Evolutionary conservation across 2,329 filamentous ascomycete genomes (phyloP).

Genomic region (Taxawa tesnikishii): DNA sequence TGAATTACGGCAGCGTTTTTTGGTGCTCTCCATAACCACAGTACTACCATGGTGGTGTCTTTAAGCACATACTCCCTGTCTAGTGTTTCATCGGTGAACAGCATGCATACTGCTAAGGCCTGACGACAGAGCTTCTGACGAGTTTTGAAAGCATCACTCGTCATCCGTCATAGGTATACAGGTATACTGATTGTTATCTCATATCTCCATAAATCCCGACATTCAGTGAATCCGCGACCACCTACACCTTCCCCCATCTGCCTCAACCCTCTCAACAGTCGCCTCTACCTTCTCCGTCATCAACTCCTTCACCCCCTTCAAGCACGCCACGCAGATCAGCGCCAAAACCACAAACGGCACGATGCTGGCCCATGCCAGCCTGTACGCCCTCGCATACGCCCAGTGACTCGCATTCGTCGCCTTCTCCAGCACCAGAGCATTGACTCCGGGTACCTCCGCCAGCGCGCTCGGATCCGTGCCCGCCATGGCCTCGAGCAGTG

Average conservation of each 20-base stretch:
- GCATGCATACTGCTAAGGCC: no score
- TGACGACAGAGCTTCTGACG: no score
- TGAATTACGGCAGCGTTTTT: no score
- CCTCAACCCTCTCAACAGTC: conserved; percentile 28
- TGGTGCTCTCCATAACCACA: no score
- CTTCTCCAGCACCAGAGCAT: conserved; percentile 23
- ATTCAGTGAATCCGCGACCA: no score
- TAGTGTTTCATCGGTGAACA: no score
- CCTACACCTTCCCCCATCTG: conserved; percentile 1
- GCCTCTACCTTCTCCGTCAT: conserved; percentile 45
- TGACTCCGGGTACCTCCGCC: conserved; percentile 24
- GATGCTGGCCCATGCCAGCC: conserved; percentile 37
- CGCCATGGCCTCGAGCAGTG: conserved; percentile 27
- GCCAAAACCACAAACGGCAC: conserved; percentile 41
- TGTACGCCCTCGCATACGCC: conserved; percentile 36
- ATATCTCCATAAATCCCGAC: no score
- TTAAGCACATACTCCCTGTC: no score
- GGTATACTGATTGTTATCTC: no score
- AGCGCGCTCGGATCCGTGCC: conserved; percentile 19
- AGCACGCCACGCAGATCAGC: conserved; percentile 28
- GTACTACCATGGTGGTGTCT: no score
- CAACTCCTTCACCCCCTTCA: conserved; percentile 37
- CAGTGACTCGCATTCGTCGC: conserved; percentile 28
- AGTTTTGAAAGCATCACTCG: no score
- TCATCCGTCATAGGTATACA: no score